Conservation (phyloP, 495 filamentous ascomycete species). For the Daldinia caldariorum region DNA sequence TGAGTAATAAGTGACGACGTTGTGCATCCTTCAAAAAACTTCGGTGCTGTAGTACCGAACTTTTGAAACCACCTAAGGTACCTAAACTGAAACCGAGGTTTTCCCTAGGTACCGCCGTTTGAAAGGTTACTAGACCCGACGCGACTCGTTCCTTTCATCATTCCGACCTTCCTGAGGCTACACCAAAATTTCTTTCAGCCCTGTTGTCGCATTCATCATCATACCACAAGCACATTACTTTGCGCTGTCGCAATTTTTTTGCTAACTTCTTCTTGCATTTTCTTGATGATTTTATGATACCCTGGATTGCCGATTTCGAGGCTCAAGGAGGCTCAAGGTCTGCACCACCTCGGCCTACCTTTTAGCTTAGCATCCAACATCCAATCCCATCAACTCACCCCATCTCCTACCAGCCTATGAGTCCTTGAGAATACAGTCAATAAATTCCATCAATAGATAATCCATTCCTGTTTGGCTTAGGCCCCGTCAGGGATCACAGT, state of each 20-base stretch:
- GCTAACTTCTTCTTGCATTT: slow-evolving; percentile 30
- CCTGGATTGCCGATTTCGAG: slow-evolving; percentile 26
- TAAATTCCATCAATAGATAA: too few relatives aligned
- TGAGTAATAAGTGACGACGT: neutral
- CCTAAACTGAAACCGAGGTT: slow-evolving; percentile 8
- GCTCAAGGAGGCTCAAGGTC: slow-evolving; percentile 27
- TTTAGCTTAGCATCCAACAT: slow-evolving; percentile 9
- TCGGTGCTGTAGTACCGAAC: slow-evolving; percentile 12
- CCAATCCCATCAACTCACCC: slow-evolving; percentile 3
- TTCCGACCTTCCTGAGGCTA: slow-evolving; percentile 14
- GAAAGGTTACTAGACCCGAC: slow-evolving; percentile 12
- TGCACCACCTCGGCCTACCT: slow-evolving; percentile 18
- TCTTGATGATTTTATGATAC: slow-evolving; percentile 35
- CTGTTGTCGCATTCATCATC: slow-evolving; percentile 26
- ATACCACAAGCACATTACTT: slow-evolving; percentile 19
- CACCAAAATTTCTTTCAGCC: slow-evolving; percentile 23
- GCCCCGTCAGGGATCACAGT: neutral
- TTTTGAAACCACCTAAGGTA: neutral
- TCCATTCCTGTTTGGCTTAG: neutral
- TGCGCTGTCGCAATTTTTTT: slow-evolving; percentile 2
- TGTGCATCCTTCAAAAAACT: slow-evolving; percentile 3
- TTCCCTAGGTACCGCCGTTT: neutral
- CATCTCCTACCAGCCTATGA: neutral
- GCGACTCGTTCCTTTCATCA: slow-evolving; percentile 32
- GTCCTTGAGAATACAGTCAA: neutral